phyloP scores from a whole-genome alignment of 768 basidiomycete genomes.

The Trichaptum fuscoviolaceum region DNA sequence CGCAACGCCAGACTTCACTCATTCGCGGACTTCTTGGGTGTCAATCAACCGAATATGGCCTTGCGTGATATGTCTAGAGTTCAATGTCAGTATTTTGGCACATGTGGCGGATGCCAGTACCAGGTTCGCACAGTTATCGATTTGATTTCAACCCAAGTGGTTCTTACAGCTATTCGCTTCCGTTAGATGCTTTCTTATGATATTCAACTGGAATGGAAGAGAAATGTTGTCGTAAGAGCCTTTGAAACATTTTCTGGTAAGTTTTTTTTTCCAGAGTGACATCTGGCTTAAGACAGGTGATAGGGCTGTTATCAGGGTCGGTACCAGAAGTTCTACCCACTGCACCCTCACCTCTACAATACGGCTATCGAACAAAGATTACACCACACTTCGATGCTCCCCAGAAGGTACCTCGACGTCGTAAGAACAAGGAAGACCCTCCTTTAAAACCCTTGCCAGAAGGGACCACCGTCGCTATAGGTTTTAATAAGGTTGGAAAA shows the following conservation, averaged over 20 bases:
- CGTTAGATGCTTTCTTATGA: slow-evolving; percentile 81
- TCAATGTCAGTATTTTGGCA: slow-evolving; percentile 82
- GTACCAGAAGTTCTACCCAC: slow-evolving; percentile 70
- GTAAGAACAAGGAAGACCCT: slow-evolving; percentile 12
- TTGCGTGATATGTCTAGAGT: slow-evolving; percentile 63
- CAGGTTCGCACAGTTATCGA: slow-evolving; percentile 47
- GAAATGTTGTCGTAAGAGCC: slow-evolving; percentile 79
- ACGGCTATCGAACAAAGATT: slow-evolving; percentile 93
- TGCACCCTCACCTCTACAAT: slow-evolving; percentile 83
- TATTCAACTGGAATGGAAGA: slow-evolving; percentile 80
- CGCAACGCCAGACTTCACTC: slow-evolving; percentile 68
- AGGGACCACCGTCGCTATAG: slow-evolving; percentile 61
- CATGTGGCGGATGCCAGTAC: slow-evolving; percentile 92
- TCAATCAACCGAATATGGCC: slow-evolving; percentile 56
- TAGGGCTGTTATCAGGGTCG: slow-evolving; percentile 48
- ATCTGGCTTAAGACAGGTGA: neutral
- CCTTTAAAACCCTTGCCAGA: neutral
- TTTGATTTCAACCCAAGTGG: neutral
- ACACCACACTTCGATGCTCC: slow-evolving; percentile 94
- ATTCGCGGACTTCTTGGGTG: slow-evolving; percentile 64
- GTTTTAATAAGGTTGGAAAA: slow-evolving; percentile 79
- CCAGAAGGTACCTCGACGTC: slow-evolving; percentile 30
- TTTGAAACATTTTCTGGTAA: slow-evolving; percentile 70
- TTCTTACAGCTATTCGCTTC: slow-evolving; percentile 12
- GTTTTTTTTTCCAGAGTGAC: slow-evolving; percentile 9